Conservation (phyloP, 2,329 filamentous ascomycete species). For the Bipolaris bicolor region DNA sequence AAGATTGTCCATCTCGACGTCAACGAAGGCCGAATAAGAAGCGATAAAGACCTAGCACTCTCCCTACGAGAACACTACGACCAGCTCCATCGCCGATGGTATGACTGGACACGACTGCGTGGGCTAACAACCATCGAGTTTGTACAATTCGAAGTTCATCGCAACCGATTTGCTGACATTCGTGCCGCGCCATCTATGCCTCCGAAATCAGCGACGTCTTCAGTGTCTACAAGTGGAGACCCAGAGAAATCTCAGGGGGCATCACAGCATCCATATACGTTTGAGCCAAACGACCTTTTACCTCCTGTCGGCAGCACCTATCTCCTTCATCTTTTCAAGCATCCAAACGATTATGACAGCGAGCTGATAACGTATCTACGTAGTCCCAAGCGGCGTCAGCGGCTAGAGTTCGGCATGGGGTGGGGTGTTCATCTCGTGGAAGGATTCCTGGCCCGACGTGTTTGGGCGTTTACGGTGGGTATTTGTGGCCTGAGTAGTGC, state of each 20-base stretch:
- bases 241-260: constrained; percentile 22
- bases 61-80: constrained; percentile 44
- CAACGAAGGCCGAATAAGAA: constrained; percentile 37
- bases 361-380: constrained; percentile 48
- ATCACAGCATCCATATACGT: constrained; percentile 42
- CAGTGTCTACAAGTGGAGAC: constrained; percentile 6
- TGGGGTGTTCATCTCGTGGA: constrained; percentile 51
- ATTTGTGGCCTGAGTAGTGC: constrained; percentile 42
- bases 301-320: constrained; percentile 49
- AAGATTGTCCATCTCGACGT: constrained; percentile 50
- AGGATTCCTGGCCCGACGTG: constrained; percentile 45
- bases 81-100: constrained; percentile 42
- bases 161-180: constrained; percentile 50
- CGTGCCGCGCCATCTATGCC: constrained; percentile 48
- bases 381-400: constrained; percentile 41
- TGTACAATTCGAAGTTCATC: constrained; percentile 50
- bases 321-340: constrained; percentile 49
- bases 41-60: constrained; percentile 47
- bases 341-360: constrained; percentile 49
- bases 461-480: constrained; percentile 40
- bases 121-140: constrained; percentile 49
- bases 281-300: constrained; percentile 47
- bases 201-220: constrained; percentile 22
- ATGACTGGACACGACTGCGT: constrained; percentile 40
- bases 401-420: constrained; percentile 45